Conservation (phyloP, 148 eudicot genomes). For the Fagopyrum tataricum region DNA sequence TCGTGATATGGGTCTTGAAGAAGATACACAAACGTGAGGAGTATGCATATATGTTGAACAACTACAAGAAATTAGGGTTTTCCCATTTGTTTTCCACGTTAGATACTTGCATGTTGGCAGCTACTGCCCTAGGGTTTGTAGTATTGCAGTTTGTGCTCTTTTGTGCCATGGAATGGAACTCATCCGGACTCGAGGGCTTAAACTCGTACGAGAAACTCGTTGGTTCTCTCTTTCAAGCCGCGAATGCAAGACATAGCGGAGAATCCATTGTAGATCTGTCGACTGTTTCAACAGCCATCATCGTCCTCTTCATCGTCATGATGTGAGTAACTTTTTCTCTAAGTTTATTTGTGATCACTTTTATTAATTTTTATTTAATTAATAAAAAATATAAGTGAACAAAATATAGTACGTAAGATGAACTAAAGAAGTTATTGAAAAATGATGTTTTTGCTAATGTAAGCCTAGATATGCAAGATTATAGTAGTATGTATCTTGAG, state of each 20-base stretch:
- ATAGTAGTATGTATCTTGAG: too few species aligned
- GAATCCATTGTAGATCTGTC: slow-evolving; percentile 54
- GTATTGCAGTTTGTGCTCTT: slow-evolving; percentile 27
- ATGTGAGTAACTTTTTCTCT: slow-evolving; percentile 36
- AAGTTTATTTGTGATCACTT: not conserved
- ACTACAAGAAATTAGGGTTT: slow-evolving; percentile 26
- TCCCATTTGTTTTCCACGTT: slow-evolving; percentile 30
- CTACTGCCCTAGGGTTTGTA: slow-evolving; percentile 32
- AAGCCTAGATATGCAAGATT: too few species aligned
- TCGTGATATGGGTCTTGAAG: slow-evolving; percentile 31
- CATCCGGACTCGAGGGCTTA: slow-evolving; percentile 32
- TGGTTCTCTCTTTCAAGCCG: slow-evolving; percentile 34
- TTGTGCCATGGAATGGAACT: slow-evolving; percentile 43
- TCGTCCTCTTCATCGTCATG: slow-evolving; percentile 46
- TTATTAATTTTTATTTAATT: not conserved
- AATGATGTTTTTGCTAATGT: too few species aligned
- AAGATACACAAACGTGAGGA: slow-evolving; percentile 34
- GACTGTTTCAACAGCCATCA: slow-evolving; percentile 32
- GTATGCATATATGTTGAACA: slow-evolving; percentile 27
- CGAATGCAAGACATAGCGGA: slow-evolving; percentile 48
- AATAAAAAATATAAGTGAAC: not conserved
- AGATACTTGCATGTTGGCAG: slow-evolving; percentile 21
- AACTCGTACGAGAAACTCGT: slow-evolving; percentile 36
- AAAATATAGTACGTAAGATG: too few species aligned
- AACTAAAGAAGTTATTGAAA: too few species aligned